Evolutionary conservation across 305 asterid species (phyloP), one percentile per base, ranked within the genome.

Genomic region (Rubia occidens): DNA sequence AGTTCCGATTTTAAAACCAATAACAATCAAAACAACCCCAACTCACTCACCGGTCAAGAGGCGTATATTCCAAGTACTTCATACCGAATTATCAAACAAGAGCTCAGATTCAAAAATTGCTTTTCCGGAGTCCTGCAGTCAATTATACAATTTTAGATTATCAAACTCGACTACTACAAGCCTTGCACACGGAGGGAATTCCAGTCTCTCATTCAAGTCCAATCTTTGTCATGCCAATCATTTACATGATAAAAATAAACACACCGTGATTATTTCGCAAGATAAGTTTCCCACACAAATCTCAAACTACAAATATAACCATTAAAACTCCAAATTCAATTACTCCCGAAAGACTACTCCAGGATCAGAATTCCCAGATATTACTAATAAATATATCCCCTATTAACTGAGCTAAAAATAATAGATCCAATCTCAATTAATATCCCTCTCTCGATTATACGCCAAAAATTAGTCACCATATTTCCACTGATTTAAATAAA

Each of bases 31-130:
- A 69, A 47, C 14, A 8, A 26, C 26, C 11, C 35, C 53, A 37
- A 44, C 26, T 54, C 64, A 20, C 77, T 71, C 80, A 95, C 99
- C 86, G 81, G 63, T 88, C 97, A 72, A 95, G 90, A 69, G 96
- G 95, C 32, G 95, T 85, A 80, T 82, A 86, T 82, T 95, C 99
- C 90, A 95, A 76, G 85, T 80, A 95, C 85, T 95, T 95, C 99
- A 95, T 91, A 75, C 76, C 80, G 17, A 63, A n/a, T 55, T 18
- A 51, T 64, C 49, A 20, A 37, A 42, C 13, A 56, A 64, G 59
- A 21, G 3, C 62, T 58, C 45, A 20, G 51, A 53, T 53, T 60
- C 56, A 60, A 21, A 67, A 43, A 8, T 2, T 64, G 65, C 49
- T 60, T 26, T 49, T 8, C 35, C 58, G n/a, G 20, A 42, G 26